Evolutionary conservation across 192 early-diverging fungal species (phyloP).

Genomic region (Coemansia sp.): DNA sequence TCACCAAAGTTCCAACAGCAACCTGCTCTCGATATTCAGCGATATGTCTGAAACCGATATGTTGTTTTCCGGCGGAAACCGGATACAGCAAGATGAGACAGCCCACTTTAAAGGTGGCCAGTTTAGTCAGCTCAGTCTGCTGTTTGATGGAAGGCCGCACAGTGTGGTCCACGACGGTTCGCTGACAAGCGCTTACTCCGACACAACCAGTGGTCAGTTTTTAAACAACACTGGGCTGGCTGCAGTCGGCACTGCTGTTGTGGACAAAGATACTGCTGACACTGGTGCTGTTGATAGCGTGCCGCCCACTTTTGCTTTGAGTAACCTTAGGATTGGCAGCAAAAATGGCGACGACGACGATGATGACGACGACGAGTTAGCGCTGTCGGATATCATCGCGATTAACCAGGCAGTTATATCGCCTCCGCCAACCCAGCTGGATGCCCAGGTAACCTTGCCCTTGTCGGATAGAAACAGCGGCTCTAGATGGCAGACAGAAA

Average conservation of each 20-base stretch:
- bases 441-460: not conserved
- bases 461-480: not conserved
- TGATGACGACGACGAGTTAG: constrained; percentile 12
- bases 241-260: not conserved
- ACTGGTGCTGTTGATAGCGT: not conserved
- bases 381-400: constrained; percentile 29
- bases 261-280: not conserved
- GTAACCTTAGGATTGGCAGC: not conserved
- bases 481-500: not conserved
- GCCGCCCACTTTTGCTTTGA: not conserved
- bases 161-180: not conserved
- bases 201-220: not conserved
- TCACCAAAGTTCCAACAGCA: constrained; percentile 11
- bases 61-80: constrained; percentile 13
- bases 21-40: constrained; percentile 27
- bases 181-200: not conserved
- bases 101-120: not conserved
- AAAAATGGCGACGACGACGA: constrained; percentile 5
- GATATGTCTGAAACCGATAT: constrained; percentile 28
- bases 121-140: constrained; percentile 19
- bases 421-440: constrained; percentile 5
- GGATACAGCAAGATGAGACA: constrained; percentile 1
- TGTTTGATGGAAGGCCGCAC: constrained; percentile 30
- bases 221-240: not conserved
- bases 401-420: constrained; percentile 18